Conservation (phyloP, 306 rosid species). For the Crataegus laevigata region DNA sequence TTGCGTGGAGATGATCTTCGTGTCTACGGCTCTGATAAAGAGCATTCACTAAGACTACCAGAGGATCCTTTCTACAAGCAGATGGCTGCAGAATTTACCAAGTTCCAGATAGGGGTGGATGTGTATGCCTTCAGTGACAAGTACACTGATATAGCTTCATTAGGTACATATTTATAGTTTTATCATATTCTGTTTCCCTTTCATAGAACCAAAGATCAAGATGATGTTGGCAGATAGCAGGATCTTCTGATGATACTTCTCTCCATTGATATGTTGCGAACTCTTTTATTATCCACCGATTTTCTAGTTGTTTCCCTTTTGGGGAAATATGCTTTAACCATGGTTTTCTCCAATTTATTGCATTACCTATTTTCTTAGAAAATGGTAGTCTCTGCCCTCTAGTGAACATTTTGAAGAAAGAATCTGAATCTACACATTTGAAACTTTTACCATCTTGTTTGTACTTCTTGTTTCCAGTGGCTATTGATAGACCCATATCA, state of each 20-base stretch:
- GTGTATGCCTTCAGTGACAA: conserved; percentile 92
- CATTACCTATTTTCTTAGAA: not conserved
- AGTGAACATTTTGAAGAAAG: not conserved
- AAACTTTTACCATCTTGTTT: not conserved
- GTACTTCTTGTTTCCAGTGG: not conserved
- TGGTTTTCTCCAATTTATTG: not conserved
- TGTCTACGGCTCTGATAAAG: conserved; percentile 94
- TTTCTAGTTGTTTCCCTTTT: not conserved
- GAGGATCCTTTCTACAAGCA: conserved; percentile 99
- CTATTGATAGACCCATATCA: not conserved
- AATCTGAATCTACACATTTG: not conserved
- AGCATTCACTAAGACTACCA: conserved; percentile 69
- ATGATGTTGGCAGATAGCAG: not conserved
- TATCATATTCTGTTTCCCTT: conserved; percentile 3
- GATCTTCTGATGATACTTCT: not conserved
- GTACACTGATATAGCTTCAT: conserved; percentile 93
- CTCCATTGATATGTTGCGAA: not conserved
- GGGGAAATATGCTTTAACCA: not conserved
- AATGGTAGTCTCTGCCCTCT: not conserved
- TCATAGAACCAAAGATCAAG: not conserved
- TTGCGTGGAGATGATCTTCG: conserved; percentile 96
- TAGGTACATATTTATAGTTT: conserved; percentile 48
- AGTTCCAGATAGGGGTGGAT: conserved; percentile 79
- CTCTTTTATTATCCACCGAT: not conserved
- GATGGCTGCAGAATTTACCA: conserved; percentile 98